These are phyloP conservation scores for Colletotrichum falcatum DNA, from an alignment of 2,329 filamentous ascomycete species.

Conservation along the genomic window DNA sequence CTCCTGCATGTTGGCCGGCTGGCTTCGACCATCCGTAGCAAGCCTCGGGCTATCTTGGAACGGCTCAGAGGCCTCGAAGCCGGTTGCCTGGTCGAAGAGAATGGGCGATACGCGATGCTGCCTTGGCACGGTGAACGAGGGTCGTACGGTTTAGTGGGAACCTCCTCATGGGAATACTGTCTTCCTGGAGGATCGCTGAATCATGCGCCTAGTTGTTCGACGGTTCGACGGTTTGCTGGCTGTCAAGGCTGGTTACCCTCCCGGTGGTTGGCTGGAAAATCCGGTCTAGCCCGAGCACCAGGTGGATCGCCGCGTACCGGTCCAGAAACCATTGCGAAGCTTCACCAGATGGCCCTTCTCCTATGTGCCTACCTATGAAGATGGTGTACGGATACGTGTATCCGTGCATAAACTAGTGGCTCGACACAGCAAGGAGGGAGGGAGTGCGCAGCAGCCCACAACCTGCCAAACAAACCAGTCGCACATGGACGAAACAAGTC, in stretches of 20 bases:
- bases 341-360: slow-evolving; percentile 35
- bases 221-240: slow-evolving; percentile 24
- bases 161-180: slow-evolving; percentile 29
- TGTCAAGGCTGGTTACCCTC: slow-evolving; percentile 29
- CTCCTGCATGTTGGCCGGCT: slow-evolving; percentile 27
- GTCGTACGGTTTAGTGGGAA: slow-evolving; percentile 24
- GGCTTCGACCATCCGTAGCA: slow-evolving; percentile 15
- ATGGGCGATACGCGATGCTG: slow-evolving; percentile 16
- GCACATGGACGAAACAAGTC: slow-evolving; percentile 37
- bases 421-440: slow-evolving; percentile 17
- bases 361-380: no score
- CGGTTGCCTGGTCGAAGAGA: slow-evolving; percentile 14
- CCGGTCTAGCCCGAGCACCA: slow-evolving; percentile 18
- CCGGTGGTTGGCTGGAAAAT: slow-evolving; percentile 33
- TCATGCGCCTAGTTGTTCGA: slow-evolving; percentile 33
- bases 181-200: slow-evolving; percentile 35
- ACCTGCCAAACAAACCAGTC: slow-evolving; percentile 35
- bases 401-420: slow-evolving; percentile 3
- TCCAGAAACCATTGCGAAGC: slow-evolving; percentile 32
- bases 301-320: slow-evolving; percentile 31
- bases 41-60: slow-evolving; percentile 15
- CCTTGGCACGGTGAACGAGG: slow-evolving; percentile 11
- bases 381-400: no score
- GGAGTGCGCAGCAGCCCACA: slow-evolving; percentile 36
- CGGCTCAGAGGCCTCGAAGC: slow-evolving; percentile 14